Evolutionary conservation across 148 eudicot species (phyloP), one percentile per base, ranked within the genome.

Genomic region (Beta vulgaris): DNA sequence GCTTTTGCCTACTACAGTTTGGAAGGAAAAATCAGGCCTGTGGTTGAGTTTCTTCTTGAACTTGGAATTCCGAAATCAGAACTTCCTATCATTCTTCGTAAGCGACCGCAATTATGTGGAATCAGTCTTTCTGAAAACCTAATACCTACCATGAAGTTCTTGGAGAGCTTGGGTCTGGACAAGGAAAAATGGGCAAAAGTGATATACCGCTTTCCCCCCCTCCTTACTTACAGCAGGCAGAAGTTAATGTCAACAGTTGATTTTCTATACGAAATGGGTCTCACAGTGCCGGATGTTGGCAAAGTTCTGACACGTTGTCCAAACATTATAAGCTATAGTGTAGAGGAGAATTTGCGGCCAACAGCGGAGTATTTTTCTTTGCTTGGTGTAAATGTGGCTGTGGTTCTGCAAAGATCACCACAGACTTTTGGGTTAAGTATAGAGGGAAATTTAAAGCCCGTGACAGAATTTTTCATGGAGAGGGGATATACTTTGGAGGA

Each of bases 21-120:
- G 78, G 97, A 92, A 31, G 91, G 93, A 48, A 90, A 92, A 81
- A 80, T 92, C 64, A 90, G 83, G 84, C 97, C 94, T 18, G 80
- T 90, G 6, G 91, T 92, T 44, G 91, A 90, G 69, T 92, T 92
- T 81, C 95, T 92, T 73, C 83, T 88, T 58, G 92, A 92, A 37
- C 89, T 92, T 36, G 97, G 97, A 46, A 82, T 92, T 46, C 84
- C 92, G 15, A 85, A 88, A 79, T 67, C 91, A n/a, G 91, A 88
- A 55, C 88, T 92, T 21, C 91, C 92, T 44, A 79, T 59, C 2
- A 90, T 92, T 68, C 84, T 92, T 72, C 82, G 75, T 65, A 90
- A 85, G 84, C 86, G 95, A 78, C 97, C 97, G 74, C 97, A 92
- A 63, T 83, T 92, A 46, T 90, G 95, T 73, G 97, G 95, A 60